Base-by-base conservation (phyloP, 1,284 basidiomycete species). In the Cryptococcus depauperatus region DNA sequence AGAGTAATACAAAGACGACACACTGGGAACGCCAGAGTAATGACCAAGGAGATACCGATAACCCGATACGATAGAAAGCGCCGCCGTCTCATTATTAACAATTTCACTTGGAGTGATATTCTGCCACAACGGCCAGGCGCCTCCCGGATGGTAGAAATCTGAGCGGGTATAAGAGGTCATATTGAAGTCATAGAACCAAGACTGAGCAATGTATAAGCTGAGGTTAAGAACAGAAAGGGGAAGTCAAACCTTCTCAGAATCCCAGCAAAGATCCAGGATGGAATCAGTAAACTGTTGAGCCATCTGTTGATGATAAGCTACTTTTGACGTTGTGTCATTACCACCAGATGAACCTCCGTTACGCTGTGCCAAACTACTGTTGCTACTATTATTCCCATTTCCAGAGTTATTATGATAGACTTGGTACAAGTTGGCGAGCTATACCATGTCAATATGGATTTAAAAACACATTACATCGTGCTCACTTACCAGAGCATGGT, bases 231-330 rank as follows among this genome's bases (percentile, higher is more conserved):
- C 41, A 47, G 50, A 56, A 69, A 82, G 91, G 68, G 90, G 87
- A 9, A 22, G 4, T 10, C 38, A 29, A 19, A 53, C 51, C 74
- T 85, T 87, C 3, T 71, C 69, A 0, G 79, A 55, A 62, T 93
- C 85, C 90, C 90, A 95, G 68, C 81, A 76, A 11, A 96, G 76
- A 62, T 95, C 91, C 34, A 92, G 72, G 48, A 95, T 79, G 0
- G 82, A 88, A 2, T 68, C 74, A 46, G 78, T 77, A 35, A 88
- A 73, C 4, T 71, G 70, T 0, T 74, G 63, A 0, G 88, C 85
- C 10, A 75, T 74, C 32, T 71, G 57, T n/a, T 69, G 74, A 62
- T 90, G 86, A 33, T 73, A 71, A 2, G 72, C 61, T 2, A 77
- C 76, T 21, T 41, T 41, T 25, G 18, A 19, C 10, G 39, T 16